Base-by-base conservation (phyloP, 176 grass and related monocot genomes). In the Paspalum vaginatum region DNA sequence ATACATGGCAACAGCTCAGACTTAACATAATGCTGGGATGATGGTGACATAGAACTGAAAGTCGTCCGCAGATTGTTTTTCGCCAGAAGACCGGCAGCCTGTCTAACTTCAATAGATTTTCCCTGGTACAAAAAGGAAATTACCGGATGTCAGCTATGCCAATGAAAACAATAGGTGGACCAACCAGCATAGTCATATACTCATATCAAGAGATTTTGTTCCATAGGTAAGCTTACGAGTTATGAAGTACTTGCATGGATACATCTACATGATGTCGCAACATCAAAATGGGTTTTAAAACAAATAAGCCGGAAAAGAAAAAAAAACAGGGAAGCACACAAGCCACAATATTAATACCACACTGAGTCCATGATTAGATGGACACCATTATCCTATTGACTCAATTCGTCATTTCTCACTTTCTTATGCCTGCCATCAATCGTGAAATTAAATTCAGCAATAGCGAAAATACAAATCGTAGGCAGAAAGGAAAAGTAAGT, bases 31-130 rank as follows among this genome's bases (percentile, higher is more conserved):
- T 93, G 92, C 81, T 92, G 88, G 18, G 87, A 89, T 14, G 68
- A 45, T 54, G 88, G 79, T 69, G 92, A 71, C 82, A 98, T 83
- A 1, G 96, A 87, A 75, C 38, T 84, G 47, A 98, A 95, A 73
- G 88, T 81, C 25, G 81, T 57, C 14, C 96, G 86, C 26, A 88
- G 63, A 52, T 98, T 95, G 58, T 98, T 98, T 79, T 98, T 98
- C 18, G 95, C 73, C 12, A 98, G 77, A 68, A 98, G 78, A 55
- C 96, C 96, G 57, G 96, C 96, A 45, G 96, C 96, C 83, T 98
- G 96, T 74, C 96, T 88, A 66, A 93, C 86, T 95, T 98, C 96
- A 60, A 91, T 49, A 59, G 92, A 78, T 81, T 89, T 88, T 25
- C 88, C 92, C 92, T 94, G 80, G 37, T 86, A 85, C 25, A 83